Evolutionary conservation across 345 rosid genomes (phyloP), one percentile per base, ranked within the genome.

Genomic region (Geranium rotundifolium): DNA sequence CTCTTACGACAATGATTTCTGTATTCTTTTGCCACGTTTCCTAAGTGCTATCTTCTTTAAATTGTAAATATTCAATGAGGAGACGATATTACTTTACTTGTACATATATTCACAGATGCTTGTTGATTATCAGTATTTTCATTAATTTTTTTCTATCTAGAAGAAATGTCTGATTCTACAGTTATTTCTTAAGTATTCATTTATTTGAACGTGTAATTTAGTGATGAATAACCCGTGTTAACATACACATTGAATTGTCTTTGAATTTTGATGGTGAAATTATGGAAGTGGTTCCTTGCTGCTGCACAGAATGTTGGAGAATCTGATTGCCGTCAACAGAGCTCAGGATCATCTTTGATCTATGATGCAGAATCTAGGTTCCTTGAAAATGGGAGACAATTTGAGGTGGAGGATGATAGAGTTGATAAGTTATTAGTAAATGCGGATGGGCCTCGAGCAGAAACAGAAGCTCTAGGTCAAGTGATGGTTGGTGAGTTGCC

Each of bases 271-370:
- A 58, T 61, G 29, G 65, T 74, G 57, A 66, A 75, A 73, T 61
- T 57, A 86, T 89, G 92, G 88, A 89, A 67, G 68, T 77, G 63
- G 69, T 81, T 66, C 69, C 87, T 65, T 76, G 77, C 76, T 63
- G 87, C 79, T 69, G 74, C 74, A 73, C 81, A 77, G 69, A 69
- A 71, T 60, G 73, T 63, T 61, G 79, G 75, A 30, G 84, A 82
- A 71, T 65, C 75, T 54, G 77, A 82, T 76, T 68, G 69, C 67
- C 71, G 68, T 69, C 73, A 73, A 65, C 78, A 66, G 73, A 77
- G 65, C 62, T 63, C 76, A 34, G 78, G 67, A 66, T 41, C 74
- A 52, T 61, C 31, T 59, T 67, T 71, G 56, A 57, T 65, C 62
- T 65, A 60, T 60, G 71, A 68, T 27, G 72, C 72, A 54, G 81